Conservation (phyloP, 2,329 filamentous ascomycete genomes). For the Penicillium sp. region DNA sequence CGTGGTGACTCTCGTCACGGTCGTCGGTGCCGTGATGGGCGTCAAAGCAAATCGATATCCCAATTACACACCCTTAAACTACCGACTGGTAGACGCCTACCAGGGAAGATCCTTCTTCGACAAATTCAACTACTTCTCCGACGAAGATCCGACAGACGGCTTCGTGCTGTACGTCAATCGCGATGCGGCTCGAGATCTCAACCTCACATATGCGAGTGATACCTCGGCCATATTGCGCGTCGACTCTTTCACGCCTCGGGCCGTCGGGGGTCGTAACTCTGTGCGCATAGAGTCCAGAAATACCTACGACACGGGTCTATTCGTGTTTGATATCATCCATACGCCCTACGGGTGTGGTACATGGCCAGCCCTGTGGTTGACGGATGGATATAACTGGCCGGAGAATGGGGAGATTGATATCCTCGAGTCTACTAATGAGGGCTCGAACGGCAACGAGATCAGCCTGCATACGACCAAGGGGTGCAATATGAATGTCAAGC, state of each 20-base stretch:
- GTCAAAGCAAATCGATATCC: slow-evolving; percentile 47
- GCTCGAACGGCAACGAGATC: slow-evolving; percentile 59
- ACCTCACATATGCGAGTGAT: slow-evolving; percentile 64
- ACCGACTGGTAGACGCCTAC: slow-evolving; percentile 49
- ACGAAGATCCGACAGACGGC: slow-evolving; percentile 49
- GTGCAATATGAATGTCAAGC: slow-evolving; percentile 57
- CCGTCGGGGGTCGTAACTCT: slow-evolving; percentile 64
- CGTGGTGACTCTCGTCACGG: slow-evolving; percentile 52
- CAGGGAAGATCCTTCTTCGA: slow-evolving; percentile 49
- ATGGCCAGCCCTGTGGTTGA: slow-evolving; percentile 70
- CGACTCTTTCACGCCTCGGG: slow-evolving; percentile 62
- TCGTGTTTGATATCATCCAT: slow-evolving; percentile 68
- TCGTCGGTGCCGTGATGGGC: slow-evolving; percentile 51
- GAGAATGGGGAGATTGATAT: slow-evolving; percentile 67
- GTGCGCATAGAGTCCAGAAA: slow-evolving; percentile 65
- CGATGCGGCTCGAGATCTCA: slow-evolving; percentile 43
- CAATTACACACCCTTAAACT: slow-evolving; percentile 47
- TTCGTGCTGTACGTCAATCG: slow-evolving; percentile 51
- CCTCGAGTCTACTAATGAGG: slow-evolving; percentile 63
- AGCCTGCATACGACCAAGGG: slow-evolving; percentile 63
- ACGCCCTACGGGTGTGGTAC: slow-evolving; percentile 66
- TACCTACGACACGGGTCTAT: slow-evolving; percentile 66
- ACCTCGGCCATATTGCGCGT: slow-evolving; percentile 62
- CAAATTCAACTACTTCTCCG: slow-evolving; percentile 51
- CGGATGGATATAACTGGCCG: slow-evolving; percentile 65